Evolutionary conservation across 164 flowering plant species (phyloP), one percentile per base, ranked within the genome.

Genomic region (Aristolochia contorta): DNA sequence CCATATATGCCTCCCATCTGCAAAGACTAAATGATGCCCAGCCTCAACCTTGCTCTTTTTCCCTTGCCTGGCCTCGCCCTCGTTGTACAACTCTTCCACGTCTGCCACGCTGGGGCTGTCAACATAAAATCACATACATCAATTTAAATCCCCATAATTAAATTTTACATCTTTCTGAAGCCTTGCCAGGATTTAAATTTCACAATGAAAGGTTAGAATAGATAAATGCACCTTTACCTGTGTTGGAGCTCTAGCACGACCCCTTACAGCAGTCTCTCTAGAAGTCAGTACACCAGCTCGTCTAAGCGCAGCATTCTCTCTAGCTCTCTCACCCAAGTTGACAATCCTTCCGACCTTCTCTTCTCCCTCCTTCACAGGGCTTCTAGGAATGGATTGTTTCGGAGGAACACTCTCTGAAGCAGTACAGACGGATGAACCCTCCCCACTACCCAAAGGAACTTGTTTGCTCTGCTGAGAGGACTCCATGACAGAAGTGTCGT

Each of bases 301-400:
- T 62, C 94, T 78, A 19, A 67, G 37, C 46, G 59, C 21, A 9
- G 97, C 79, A 54, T 74, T 71, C 66, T 71, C 56, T 65, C 71
- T 80, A 14, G 96, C 95, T 71, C 94, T 74, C 73, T 81, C 87
- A 16, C 18, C 33, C 33, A 85, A 43, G 58, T 78, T 77, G 27
- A 89, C 82, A 1, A 79, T 77, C 47, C 61, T 59, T 48, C 78
- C 59, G 30, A 50, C 79, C 50, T 32, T 69, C 51, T 77, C 84
- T 8, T 74, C 78, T 3, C 67, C 4, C 16, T 82, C 89, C 7
- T 72, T 20, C 0, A 57, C 18, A 15, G 45, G 67, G 65, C 63
- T 67, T 4, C 43, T 37, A 10, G 72, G 43, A 58, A 61, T 66
- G 54, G 53, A 68, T 33, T 67, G 73, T 56, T 61, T 73, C 25